Base-by-base conservation (phyloP, 352 stramenopile genomes). In the Pythium aquatile region DNA sequence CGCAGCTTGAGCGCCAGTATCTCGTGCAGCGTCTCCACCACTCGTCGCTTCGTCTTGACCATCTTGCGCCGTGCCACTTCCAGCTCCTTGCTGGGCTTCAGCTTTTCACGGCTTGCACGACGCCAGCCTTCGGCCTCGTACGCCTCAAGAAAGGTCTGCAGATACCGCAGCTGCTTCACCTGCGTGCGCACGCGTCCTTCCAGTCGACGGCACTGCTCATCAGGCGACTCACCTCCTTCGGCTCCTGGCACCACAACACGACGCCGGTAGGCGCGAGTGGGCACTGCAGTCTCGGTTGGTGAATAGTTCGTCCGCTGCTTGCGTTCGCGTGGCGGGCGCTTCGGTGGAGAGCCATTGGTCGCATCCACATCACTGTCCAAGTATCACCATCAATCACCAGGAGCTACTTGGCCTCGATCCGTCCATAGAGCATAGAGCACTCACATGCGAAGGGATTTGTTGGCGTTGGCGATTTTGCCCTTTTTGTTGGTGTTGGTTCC, bases 71-170 rank as follows among this genome's bases (percentile, higher is more conserved):
- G 74, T 24, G 83, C 77, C 0, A 24, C 59, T 20, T 78, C 75
- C 32, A 96, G 72, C 59, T 94, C 85, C 53, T 87, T 75, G 57
- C 72, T 91, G 2, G 87, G 87, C 52, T 94, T 93, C 37, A 96
- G 74, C 63, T 93, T 94, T 63, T 96, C 85, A 28, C 62, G 71
- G 39, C 79, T 93, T 37, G 81, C 76, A 26, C 81, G 82, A 26
- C 81, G 80, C 87, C 87, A 96, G n/a, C 87, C 87, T 39, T 94
- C 80, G 0, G 70, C 71, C 70, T 92, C 87, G 62, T 96, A 96
- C 20, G 85, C 85, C 17, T 96, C 85, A n/a, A 94, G 37, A 55
- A 91, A 96, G n/a, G 82, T 79, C 54, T 88, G 61, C 10, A 84
- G 65, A 48, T 91, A 93, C 48, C 63, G 59, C 24, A 70, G 28